phyloP scores from a whole-genome alignment of 495 filamentous ascomycete genomes.

The Xylaria curta region DNA sequence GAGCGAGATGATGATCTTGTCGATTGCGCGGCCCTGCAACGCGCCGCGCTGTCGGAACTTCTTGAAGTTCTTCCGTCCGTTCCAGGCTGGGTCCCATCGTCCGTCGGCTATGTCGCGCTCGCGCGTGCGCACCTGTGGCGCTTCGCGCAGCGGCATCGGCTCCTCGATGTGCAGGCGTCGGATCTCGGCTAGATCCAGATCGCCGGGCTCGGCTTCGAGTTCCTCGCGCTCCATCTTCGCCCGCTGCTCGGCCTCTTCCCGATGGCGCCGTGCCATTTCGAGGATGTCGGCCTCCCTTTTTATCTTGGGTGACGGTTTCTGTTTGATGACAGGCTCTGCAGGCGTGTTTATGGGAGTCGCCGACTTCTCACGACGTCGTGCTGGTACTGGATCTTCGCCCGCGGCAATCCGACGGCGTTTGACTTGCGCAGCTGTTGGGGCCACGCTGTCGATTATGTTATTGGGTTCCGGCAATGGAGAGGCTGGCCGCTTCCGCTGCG shows the following conservation, averaged over 20 bases:
- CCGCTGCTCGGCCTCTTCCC: constrained; percentile 72
- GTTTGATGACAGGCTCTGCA: neutral
- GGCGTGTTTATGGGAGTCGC: constrained; percentile 21
- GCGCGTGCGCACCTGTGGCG: constrained; percentile 37
- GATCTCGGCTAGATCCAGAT: constrained; percentile 71
- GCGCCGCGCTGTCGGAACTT: constrained; percentile 74
- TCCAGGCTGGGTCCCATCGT: constrained; percentile 91
- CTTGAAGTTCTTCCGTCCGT: constrained; percentile 97
- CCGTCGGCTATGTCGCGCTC: constrained; percentile 57
- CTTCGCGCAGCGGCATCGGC: constrained; percentile 68
- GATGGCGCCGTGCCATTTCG: constrained; percentile 68
- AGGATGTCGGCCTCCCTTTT: constrained; percentile 70
- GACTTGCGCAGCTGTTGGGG: constrained; percentile 73
- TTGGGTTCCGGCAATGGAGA: constrained; percentile 45
- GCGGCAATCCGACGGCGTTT: constrained; percentile 70
- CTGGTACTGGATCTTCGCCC: constrained; percentile 45
- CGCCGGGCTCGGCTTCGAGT: constrained; percentile 56
- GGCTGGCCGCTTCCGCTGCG: constrained; percentile 52
- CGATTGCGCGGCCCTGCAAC: constrained; percentile 50
- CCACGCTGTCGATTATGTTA: constrained; percentile 66
- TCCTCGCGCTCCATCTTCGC: constrained; percentile 65
- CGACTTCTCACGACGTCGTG: constrained; percentile 32
- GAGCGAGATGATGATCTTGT: constrained; percentile 73
- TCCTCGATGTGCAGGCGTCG: constrained; percentile 80
- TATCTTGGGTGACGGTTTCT: constrained; percentile 38